Evolutionary conservation across 257 asterid genomes (phyloP), one percentile per base, ranked within the genome.

Genomic region (Lycium barbarum): DNA sequence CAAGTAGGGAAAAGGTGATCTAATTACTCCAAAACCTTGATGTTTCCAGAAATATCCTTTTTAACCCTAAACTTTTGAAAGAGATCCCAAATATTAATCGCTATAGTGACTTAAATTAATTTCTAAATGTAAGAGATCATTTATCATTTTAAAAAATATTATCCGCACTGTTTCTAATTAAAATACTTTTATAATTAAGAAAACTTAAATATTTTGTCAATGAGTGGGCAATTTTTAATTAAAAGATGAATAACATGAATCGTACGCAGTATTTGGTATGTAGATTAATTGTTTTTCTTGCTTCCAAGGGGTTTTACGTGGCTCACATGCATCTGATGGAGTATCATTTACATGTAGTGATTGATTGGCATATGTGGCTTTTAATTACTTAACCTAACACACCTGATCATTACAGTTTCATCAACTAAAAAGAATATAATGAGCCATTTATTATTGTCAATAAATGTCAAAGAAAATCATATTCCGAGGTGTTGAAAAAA

Each of bases 361-460:
- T 26, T 76, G 47, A 51, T 76, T 51, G 63, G 82, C 82, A 51
- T 38, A n/a, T 51, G 40, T 38, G 18, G 59, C 86, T 71, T 83
- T 70, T 36, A 83, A 83, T 68, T 66, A 67, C 67, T 67, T 68
- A 83, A 67, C 80, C 68, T 53, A 83, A 83, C 85, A 49, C 20
- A 67, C 57, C 80, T 83, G 79, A 83, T 18, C 65, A 55, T 66
- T 78, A 62, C 59, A 49, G 73, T 51, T 67, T 47, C 58, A 71
- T 59, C 78, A 57, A 84, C 58, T 9, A 15, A 14, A 40, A 73
- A 72, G 33, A 26, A 26, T 26, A 63, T 26, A 17, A n/a, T 13
- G 67, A 84, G 14, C 63, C 74, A 12, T 53, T 38, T 38, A 15
- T 36, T 54, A 33, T 79, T 20, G 55, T 61, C 61, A 82, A 74